Evolutionary conservation across 176 grass and related monocot species (phyloP), one percentile per base, ranked within the genome.

Genomic region (Triticum timopheevii): DNA sequence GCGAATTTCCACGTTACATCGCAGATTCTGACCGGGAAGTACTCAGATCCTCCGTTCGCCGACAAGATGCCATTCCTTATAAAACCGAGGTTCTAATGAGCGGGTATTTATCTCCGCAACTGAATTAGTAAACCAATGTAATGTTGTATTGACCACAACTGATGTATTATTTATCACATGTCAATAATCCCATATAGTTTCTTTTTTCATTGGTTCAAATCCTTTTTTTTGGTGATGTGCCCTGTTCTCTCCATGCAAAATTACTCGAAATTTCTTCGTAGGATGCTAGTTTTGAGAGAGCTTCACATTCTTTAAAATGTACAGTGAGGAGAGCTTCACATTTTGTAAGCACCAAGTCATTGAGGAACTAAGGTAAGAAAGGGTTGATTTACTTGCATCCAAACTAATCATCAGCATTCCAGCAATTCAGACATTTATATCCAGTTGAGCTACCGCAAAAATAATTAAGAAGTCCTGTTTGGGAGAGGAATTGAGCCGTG

Each of bases 21-120:
- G 24, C 90, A 91, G 87, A 99, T 99, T 78, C 92, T 99, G 28
- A 94, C 94, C 2, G 97, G 97, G 58, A 99, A 66, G 86, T 96
- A 94, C 74, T 93, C 94, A 0, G 94, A 99, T 64, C 97, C 97
- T 24, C 88, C 97, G 0, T 99, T 99, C 28, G 54, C 47, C 8
- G 86, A 94, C 42, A 99, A 87, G 88, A 96, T 99, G 92, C 94
- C 97, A 16, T 99, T 99, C 80, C 79, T 94, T 74, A 27, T 96
- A 73, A 96, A 96, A 82, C 86, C 90, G 15, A 96, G 89, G 82
- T 94, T 96, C 84, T 96, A 91, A 80, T 16, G 34, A 75, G 22
- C 47, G 35, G 19, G 73, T 64, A 24, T 39, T 80, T 73, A 9
- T 36, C 80, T 80, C 69, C 64, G 22, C 42, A 13, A 47, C 77